Base-by-base conservation (phyloP, 2,329 filamentous ascomycete genomes). In the Trichothecium roseum region DNA sequence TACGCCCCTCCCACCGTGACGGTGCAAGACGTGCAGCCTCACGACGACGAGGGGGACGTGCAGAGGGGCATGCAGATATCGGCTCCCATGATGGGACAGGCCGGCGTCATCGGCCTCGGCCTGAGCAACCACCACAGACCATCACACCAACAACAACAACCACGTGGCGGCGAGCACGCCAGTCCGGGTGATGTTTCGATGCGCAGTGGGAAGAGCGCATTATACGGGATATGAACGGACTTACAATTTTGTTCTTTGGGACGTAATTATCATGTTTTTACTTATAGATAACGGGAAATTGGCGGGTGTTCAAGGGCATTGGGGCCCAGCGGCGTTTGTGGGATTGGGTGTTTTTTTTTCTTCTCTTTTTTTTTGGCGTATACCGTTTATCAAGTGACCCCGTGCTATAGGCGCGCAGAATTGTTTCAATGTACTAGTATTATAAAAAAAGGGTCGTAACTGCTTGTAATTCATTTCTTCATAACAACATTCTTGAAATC, bases 1-100 rank as follows among this genome's bases (percentile, higher is more conserved):
- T 61, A 65, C 44, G 40, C 46, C 1, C 61, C 64, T 2, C 63
- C 62, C 0, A 42, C 45, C 12, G 53, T 66, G 13, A 46, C 42
- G 4, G 38, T 60, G 2, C 30, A 53, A 10, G 45, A 37, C 14
- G 30, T 14, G 22, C 22, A 33, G 9, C 49, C 56, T 2, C 54
- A 52, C 2, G 54, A 55, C 0, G 24, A 49, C 2, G 52, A 43
- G 2, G 42, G 43, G 9, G 40, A 45, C 5, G 47, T 37, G 13
- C 48, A 50, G 27, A 22, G 41, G 3, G 42, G 46, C 12, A 42
- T 57, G 35, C 42, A 50, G 3, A 57, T 62, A 5, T 53, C 52
- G 4, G 39, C 46, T 3, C 56, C 58, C 1, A 37, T 53, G 20
- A 37, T 55, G 15, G 20, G 20, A 24, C 6, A 24, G 20, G 6